Evolutionary conservation across 164 flowering plant species (phyloP).

Genomic region (Berberis vulgaris): DNA sequence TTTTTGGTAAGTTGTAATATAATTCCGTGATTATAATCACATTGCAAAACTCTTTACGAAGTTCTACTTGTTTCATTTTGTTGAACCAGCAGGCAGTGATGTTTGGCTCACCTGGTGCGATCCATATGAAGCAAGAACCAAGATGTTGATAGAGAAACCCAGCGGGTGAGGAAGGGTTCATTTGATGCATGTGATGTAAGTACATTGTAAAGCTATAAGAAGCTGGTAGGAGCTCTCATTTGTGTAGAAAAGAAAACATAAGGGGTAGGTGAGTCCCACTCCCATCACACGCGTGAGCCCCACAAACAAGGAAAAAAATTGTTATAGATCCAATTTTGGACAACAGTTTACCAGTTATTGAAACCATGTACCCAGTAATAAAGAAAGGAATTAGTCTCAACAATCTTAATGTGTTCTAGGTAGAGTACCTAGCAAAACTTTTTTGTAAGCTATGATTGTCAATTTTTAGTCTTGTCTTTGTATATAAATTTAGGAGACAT

Average conservation of each 20-base stretch:
- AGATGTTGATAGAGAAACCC: slow-evolving; percentile 27
- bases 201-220: slow-evolving; percentile 24
- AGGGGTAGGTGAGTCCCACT: too few species aligned
- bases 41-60: neutral
- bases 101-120: slow-evolving; percentile 16
- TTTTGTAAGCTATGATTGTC: slow-evolving; percentile 6
- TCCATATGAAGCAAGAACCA: slow-evolving; percentile 57
- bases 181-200: slow-evolving; percentile 22
- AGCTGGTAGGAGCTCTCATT: slow-evolving; percentile 20
- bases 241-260: slow-evolving; percentile 14
- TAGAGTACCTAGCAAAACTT: slow-evolving; percentile 8
- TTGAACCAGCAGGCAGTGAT: slow-evolving; percentile 22
- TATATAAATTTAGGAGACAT: slow-evolving; percentile 14
- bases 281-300: neutral
- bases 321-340: slow-evolving; percentile 36
- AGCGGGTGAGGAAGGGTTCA: slow-evolving; percentile 8
- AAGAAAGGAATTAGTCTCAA: slow-evolving; percentile 2
- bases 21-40: neutral
- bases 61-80: neutral
- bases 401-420: slow-evolving; percentile 7
- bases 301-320: slow-evolving; percentile 15
- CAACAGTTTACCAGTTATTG: slow-evolving; percentile 16
- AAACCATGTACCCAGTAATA: slow-evolving; percentile 21
- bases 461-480: slow-evolving; percentile 5
- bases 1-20: neutral